Evolutionary conservation across 2,329 filamentous ascomycete species (phyloP).

Genomic region (Scortechinia acanthostroma): DNA sequence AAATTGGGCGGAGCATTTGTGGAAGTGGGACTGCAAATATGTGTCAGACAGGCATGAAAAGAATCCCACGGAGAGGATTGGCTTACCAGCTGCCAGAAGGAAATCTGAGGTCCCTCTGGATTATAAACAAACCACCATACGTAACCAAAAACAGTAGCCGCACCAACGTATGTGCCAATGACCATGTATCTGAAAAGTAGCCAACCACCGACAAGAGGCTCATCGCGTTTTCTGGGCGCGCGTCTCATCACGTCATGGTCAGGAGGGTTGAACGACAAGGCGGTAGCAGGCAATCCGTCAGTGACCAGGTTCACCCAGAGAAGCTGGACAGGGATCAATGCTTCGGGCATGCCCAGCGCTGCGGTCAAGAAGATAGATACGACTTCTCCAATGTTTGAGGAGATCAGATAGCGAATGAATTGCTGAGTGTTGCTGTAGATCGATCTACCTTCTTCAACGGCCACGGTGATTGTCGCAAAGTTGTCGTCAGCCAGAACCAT

Average conservation of each 20-base stretch:
- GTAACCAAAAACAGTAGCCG: conserved; percentile 91
- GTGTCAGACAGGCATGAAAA: not conserved
- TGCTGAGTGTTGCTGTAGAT: conserved; percentile 99
- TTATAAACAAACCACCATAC: conserved; percentile 99
- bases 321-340: conserved; percentile 90
- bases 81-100: conserved; percentile 70
- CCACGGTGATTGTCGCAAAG: conserved; percentile 93
- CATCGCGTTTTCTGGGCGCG: conserved; percentile 82
- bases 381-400: conserved; percentile 97
- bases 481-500: conserved; percentile 99
- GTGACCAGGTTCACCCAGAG: conserved; percentile 99
- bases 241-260: conserved; percentile 97
- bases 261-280: conserved; percentile 95
- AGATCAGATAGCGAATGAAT: conserved; percentile 98
- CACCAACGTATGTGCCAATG: conserved; percentile 88
- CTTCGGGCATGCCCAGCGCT: conserved; percentile 93
- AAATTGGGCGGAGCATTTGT: conserved; percentile 80
- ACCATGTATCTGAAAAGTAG: conserved; percentile 96
- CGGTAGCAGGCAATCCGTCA: conserved; percentile 91
- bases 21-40: conserved; percentile 66
- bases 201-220: conserved; percentile 88
- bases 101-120: conserved; percentile 79
- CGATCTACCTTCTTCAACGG: conserved; percentile 91
- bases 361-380: conserved; percentile 98
- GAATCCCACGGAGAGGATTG: too few species aligned